phyloP scores from a whole-genome alignment of 2,329 filamentous ascomycete species.

The Elsinoe australis region DNA sequence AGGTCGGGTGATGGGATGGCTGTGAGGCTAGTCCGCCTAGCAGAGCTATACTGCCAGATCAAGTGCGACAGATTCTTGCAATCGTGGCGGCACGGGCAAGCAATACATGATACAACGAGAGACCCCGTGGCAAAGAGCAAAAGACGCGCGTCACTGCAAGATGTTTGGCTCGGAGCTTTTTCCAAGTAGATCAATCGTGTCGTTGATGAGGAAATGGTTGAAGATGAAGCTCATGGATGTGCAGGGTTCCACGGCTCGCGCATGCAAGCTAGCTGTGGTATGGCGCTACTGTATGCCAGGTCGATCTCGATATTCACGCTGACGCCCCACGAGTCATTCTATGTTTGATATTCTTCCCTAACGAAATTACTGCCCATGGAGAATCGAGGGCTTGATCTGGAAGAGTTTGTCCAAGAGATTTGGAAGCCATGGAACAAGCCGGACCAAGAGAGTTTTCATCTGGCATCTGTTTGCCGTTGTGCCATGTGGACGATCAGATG shows the following conservation, averaged over 20 bases:
- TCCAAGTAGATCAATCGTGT: too few relatives aligned
- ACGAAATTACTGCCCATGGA: not conserved
- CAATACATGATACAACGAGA: not conserved
- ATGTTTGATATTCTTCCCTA: not conserved
- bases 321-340: not conserved
- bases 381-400: not conserved
- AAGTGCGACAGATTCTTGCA: not conserved
- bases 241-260: too few relatives aligned
- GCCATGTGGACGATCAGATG: not conserved
- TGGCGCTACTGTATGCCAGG: too few relatives aligned
- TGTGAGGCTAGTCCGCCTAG: too few relatives aligned
- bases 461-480: not conserved
- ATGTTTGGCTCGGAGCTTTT: not conserved
- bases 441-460: not conserved
- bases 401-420: too few relatives aligned
- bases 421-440: not conserved
- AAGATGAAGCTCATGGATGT: too few relatives aligned
- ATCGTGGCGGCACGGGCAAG: too few relatives aligned
- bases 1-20: not conserved
- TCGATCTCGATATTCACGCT: not conserved
- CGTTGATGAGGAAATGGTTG: too few relatives aligned
- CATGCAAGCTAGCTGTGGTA: too few relatives aligned
- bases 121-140: not conserved
- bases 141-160: constrained; percentile 1
- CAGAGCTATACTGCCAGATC: not conserved